Conservation (phyloP, 331 rosid genomes). For the Malus hybrid region DNA sequence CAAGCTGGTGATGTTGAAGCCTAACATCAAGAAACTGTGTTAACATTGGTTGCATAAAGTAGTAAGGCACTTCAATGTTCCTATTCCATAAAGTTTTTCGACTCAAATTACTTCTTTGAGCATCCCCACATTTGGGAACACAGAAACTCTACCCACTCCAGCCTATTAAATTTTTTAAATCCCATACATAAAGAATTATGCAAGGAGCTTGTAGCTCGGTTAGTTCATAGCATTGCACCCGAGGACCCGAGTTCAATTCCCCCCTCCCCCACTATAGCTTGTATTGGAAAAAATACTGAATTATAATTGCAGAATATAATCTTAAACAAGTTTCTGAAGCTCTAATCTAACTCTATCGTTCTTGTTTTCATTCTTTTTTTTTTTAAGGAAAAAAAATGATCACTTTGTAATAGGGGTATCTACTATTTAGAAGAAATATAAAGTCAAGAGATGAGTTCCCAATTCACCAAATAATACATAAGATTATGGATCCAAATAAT, state of each 20-base stretch:
- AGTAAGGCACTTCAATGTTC: background rate
- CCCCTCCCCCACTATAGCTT: no score
- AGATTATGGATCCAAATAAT: background rate
- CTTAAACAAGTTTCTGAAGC: background rate
- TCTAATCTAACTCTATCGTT: background rate
- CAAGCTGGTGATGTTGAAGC: background rate
- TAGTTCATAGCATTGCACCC: no score
- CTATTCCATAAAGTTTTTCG: background rate
- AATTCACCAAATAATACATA: background rate
- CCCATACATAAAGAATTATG: background rate
- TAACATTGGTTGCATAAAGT: background rate
- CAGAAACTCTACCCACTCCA: background rate
- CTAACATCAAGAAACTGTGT: background rate
- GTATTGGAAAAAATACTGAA: no score
- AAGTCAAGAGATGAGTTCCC: background rate
- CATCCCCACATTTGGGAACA: background rate
- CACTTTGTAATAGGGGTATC: background rate
- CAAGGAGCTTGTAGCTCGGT: no score
- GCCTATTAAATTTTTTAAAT: background rate
- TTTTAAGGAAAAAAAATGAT: background rate
- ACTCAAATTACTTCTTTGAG: background rate
- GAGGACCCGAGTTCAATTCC: no score
- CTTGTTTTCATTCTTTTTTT: background rate
- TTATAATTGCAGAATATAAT: background rate
- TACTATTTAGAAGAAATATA: background rate